These are phyloP conservation scores for Fraxinus anomala DNA, from an alignment of 257 asterid species.

Conservation along the genomic window DNA sequence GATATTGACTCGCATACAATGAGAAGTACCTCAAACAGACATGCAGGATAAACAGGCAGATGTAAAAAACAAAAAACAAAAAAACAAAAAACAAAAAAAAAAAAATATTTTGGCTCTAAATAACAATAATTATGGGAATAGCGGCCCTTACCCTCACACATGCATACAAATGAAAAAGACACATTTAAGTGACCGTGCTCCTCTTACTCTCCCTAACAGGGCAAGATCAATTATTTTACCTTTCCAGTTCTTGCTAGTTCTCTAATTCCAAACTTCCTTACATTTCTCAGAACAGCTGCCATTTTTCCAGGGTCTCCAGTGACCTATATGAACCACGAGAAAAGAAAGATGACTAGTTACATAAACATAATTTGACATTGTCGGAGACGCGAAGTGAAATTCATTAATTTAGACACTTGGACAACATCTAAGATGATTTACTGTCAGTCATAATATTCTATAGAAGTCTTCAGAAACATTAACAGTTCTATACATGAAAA, in stretches of 20 bases:
- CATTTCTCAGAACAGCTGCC: constrained; percentile 76
- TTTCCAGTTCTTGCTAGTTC: constrained; percentile 90
- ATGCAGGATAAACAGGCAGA: constrained; percentile 3
- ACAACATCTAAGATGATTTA: constrained; percentile 8
- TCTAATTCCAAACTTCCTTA: constrained; percentile 74
- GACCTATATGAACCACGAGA: constrained; percentile 51
- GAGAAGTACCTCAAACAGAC: background rate
- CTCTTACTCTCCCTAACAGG: background rate
- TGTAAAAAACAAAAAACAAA: background rate
- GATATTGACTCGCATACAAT: background rate
- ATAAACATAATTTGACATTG: constrained; percentile 11
- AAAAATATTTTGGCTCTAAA: background rate
- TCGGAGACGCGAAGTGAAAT: background rate
- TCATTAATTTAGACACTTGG: constrained; percentile 7
- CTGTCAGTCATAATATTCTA: constrained; percentile 2
- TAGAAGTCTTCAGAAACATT: background rate
- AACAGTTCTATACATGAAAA: background rate
- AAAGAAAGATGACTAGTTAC: constrained; percentile 11
- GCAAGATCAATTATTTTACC: constrained; percentile 40
- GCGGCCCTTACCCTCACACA: background rate
- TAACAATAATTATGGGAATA: background rate
- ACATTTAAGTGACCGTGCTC: background rate
- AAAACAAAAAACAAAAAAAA: too few relatives aligned
- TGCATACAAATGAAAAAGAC: background rate
- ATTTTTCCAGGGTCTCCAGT: constrained; percentile 96